Conservation (phyloP, 2,329 filamentous ascomycete species). For the Verticillium albo-atrum region DNA sequence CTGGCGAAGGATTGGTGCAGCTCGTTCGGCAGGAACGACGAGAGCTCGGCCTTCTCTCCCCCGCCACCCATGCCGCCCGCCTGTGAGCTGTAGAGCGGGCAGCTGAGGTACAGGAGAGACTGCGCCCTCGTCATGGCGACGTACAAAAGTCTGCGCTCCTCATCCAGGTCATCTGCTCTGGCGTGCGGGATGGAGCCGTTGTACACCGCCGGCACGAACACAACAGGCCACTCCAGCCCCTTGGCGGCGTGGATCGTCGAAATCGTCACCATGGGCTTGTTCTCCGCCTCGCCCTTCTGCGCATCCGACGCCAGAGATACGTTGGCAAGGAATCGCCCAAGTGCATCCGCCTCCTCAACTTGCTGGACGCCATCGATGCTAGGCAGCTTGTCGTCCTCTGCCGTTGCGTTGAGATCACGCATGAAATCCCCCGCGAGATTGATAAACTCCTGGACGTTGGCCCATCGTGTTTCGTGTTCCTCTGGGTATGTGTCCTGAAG, state of each 20-base stretch:
- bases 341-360: conserved; percentile 53
- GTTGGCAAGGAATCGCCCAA: conserved; percentile 84
- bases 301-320: conserved; percentile 80
- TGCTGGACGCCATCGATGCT: conserved; percentile 70
- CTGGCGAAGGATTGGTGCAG: conserved; percentile 37
- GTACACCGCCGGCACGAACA: conserved; percentile 88
- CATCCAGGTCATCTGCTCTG: conserved; percentile 76
- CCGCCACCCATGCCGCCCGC: conserved; percentile 53
- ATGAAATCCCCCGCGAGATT: conserved; percentile 71
- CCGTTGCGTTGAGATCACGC: conserved; percentile 28
- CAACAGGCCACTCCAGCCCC: conserved; percentile 91
- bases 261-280: conserved; percentile 70
- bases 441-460: conserved; percentile 86
- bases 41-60: conserved; percentile 49
- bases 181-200: conserved; percentile 88
- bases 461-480: conserved; percentile 75
- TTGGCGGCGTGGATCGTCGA: conserved; percentile 97
- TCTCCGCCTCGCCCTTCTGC: conserved; percentile 56
- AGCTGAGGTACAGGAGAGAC: conserved; percentile 79
- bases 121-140: conserved; percentile 96
- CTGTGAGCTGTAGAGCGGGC: conserved; percentile 57
- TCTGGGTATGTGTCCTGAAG: conserved; percentile 67
- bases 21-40: conserved; percentile 61
- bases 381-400: conserved; percentile 54
- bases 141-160: conserved; percentile 85